Percentiles rank a stretch among this genome's conserved stretches.
Evolutionary conservation across 202 grass and related monocot genomes (phyloP).

Genomic region (Saccharum hybrid): DNA sequence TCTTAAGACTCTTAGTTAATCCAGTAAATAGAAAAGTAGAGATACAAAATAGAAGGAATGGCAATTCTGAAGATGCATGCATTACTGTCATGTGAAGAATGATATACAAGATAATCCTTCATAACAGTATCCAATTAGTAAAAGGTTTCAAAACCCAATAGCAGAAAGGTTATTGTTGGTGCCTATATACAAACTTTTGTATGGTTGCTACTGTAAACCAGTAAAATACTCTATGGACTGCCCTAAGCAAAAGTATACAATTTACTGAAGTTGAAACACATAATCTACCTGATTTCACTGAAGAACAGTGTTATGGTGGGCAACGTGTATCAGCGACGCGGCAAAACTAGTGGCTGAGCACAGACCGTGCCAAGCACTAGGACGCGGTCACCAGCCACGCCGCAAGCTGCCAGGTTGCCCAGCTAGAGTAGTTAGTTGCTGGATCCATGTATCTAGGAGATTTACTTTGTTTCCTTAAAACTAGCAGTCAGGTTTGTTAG

Average conservation of each 20-base stretch:
- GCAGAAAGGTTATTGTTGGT: not conserved
- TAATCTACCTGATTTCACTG: not conserved
- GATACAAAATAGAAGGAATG: constrained; percentile 7
- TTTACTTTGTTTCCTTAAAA: too few relatives aligned
- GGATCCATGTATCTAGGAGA: too few relatives aligned
- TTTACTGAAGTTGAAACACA: constrained; percentile 30
- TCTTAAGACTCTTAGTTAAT: not conserved
- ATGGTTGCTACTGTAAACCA: not conserved
- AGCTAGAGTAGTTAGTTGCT: too few relatives aligned
- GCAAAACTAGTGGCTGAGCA: too few relatives aligned
- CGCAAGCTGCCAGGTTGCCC: too few relatives aligned
- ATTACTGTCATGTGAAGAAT: not conserved
- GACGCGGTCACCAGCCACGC: too few relatives aligned
- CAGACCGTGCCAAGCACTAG: too few relatives aligned
- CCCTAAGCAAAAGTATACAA: not conserved
- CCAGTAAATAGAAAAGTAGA: not conserved
- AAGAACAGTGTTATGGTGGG: not conserved
- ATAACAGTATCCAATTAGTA: constrained; percentile 21
- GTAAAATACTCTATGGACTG: not conserved
- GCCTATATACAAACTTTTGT: not conserved
- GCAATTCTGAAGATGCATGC: not conserved
- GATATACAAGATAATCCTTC: not conserved
- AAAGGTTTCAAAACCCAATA: constrained; percentile 19
- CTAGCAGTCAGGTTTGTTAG: too few relatives aligned
- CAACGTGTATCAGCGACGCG: too few relatives aligned